Percentiles rank a stretch among this genome's conserved stretches.
Evolutionary conservation across 768 basidiomycete species (phyloP).

Genomic region (Russula abietina): DNA sequence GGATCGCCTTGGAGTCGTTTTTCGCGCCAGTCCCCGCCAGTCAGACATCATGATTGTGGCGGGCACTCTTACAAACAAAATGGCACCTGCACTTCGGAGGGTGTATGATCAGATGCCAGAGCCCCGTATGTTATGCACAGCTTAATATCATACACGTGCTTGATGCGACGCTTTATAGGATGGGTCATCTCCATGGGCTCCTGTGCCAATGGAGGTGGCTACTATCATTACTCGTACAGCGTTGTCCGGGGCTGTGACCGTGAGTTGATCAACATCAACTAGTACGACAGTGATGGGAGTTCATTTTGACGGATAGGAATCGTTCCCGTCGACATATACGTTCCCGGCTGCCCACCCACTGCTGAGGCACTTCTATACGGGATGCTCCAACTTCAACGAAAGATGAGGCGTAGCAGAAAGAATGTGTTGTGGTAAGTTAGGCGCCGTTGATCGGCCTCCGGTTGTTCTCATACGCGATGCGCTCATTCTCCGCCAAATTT

Average conservation of each 20-base stretch:
- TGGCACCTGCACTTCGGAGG: conserved; percentile 96
- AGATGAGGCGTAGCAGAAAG: conserved; percentile 87
- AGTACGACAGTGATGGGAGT: conserved; percentile 13
- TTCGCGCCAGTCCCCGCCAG: conserved; percentile 98
- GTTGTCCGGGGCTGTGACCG: conserved; percentile 98
- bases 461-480: background rate
- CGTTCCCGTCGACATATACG: conserved; percentile 97
- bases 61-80: conserved; percentile 98
- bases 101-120: conserved; percentile 99
- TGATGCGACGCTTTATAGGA: conserved; percentile 39
- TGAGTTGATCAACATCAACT: conserved; percentile 35
- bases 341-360: conserved; percentile 90
- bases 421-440: conserved; percentile 71
- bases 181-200: conserved; percentile 99
- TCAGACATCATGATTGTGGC: conserved; percentile 99
- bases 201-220: conserved; percentile 96
- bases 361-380: conserved; percentile 97
- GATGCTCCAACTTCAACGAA: conserved; percentile 93
- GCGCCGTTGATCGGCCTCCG: background rate
- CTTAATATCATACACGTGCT: background rate
- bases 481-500: background rate
- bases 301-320: conserved; percentile 49
- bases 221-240: conserved; percentile 98
- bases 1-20: conserved; percentile 93
- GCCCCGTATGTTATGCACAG: conserved; percentile 53